Conservation (phyloP, 1,139 yeast genomes). For the Debaryomyces sp. region DNA sequence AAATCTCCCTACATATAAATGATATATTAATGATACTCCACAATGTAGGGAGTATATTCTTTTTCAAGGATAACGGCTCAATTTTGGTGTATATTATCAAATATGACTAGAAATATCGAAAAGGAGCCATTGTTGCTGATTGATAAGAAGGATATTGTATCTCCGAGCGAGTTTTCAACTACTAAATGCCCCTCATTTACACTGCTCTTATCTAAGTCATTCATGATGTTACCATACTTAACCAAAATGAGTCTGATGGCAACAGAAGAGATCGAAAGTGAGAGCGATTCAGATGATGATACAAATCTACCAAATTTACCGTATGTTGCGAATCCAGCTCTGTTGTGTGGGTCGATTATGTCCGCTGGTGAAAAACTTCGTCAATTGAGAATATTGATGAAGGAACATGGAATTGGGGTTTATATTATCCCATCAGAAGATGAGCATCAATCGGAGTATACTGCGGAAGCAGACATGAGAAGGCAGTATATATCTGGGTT, state of each 20-base stretch:
- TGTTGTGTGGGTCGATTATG: not conserved
- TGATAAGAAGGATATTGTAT: slow-evolving; percentile 11
- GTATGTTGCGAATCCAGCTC: slow-evolving; percentile 12
- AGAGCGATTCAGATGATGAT: slow-evolving; percentile 16
- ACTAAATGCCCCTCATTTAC: slow-evolving; percentile 25
- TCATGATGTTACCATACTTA: slow-evolving; percentile 28
- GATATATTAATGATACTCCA: not conserved
- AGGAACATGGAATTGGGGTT: slow-evolving; percentile 43
- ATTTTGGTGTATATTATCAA: not conserved
- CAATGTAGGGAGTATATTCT: not conserved
- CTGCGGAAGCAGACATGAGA: slow-evolving; percentile 53
- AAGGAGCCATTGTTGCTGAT: slow-evolving; percentile 26
- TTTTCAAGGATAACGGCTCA: not conserved
- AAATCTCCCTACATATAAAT: not conserved
- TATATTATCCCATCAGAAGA: slow-evolving; percentile 63
- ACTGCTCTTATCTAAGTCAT: slow-evolving; percentile 24
- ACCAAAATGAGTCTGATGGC: slow-evolving; percentile 7
- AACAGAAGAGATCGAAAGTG: slow-evolving; percentile 14
- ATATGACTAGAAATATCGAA: slow-evolving; percentile 14
- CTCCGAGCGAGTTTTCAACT: slow-evolving; percentile 23
- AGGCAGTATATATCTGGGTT: slow-evolving; percentile 55
- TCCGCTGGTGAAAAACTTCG: slow-evolving; percentile 27
- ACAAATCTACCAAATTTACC: slow-evolving; percentile 32
- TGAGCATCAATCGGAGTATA: slow-evolving; percentile 59
- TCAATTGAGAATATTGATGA: slow-evolving; percentile 45